phyloP scores from a whole-genome alignment of 176 grass and related monocot species.

The Aegilops umbellulata region DNA sequence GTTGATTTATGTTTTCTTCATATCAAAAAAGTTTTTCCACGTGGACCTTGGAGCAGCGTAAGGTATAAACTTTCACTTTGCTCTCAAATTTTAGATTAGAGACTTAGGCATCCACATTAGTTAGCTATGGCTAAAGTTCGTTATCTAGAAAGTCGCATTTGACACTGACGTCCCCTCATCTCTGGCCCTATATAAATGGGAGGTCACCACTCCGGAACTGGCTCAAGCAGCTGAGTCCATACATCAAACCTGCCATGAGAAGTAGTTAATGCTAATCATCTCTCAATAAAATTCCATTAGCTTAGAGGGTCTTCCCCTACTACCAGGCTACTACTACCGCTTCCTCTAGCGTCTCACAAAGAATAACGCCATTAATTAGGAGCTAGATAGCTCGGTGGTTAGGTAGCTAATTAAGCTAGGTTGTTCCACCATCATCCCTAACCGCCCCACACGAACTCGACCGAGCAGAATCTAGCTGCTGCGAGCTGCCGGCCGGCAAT shows the following conservation, averaged over 20 bases:
- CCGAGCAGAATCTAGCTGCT: too few species aligned
- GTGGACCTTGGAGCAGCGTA: not conserved
- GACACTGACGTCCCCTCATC: too few species aligned
- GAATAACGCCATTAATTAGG: not conserved
- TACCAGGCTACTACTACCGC: not conserved
- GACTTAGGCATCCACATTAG: not conserved
- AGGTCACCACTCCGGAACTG: conserved; percentile 6
- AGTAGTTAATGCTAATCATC: not conserved
- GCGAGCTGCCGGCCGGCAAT: not conserved
- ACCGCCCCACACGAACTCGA: too few species aligned
- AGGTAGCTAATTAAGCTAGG: too few species aligned
- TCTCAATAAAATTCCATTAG: too few species aligned
- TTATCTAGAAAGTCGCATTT: too few species aligned
- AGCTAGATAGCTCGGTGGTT: too few species aligned
- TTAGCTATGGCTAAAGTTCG: not conserved
- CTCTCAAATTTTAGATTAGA: not conserved
- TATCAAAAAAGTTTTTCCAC: not conserved
- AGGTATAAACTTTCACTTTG: not conserved
- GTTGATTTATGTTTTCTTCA: not conserved
- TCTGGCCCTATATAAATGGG: too few species aligned
- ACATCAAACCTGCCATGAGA: too few species aligned
- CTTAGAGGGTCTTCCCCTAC: not conserved
- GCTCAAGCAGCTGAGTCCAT: not conserved
- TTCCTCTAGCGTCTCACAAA: not conserved
- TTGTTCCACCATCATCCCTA: too few species aligned